Base-by-base conservation (phyloP, 192 early-diverging fungal genomes). In the Coemansia sp. region DNA sequence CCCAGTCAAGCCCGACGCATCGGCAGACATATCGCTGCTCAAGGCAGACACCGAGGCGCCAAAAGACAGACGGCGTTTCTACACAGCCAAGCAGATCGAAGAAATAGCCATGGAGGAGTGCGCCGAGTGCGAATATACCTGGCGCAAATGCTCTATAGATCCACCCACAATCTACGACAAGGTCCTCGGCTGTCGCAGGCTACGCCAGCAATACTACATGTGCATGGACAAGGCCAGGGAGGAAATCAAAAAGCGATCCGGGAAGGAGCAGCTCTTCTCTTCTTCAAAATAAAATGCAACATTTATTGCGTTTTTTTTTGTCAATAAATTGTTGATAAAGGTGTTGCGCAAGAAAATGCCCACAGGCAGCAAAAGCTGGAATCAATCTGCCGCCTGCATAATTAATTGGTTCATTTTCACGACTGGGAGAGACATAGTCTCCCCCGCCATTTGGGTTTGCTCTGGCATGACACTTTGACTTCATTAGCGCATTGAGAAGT, bases 31-130 rank as follows among this genome's bases (percentile, higher is more conserved):
- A 17, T 57, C 64, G 11, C 56, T 81, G n/a, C 60, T 81, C 22
- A 30, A 65, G 6, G 57, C 60, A 22, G 78, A 81, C 56, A 20
- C 51, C 11, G 73, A 75, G 56, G 63, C 69, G 33, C 78, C 78
- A 16, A 40, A 45, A 25, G 45, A 50, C 29, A 67, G 78, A 25
- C 65, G 61, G 18, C 62, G 73, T 0, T 81, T 72, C 56, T 80
- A 81, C 48, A 81, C 64, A 12, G 40, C 36, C 11, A 49, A 66
- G 50, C 73, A 81, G 30, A 68, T 64, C n/a, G 69, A 68, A n/a
- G 60, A 74, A 25, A 80, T 80, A 16, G 69, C 69, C 32, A 48
- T 62, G 28, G 69, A 75, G 56, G 69, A 68, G 17, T 80, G 77
- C 62, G 68, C 65, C 14, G 77, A 80, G 36, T 68, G 61, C 49